A percentile compares a stretch with the other conserved stretches of the same genome.
These are phyloP conservation scores for Setaria viridis DNA, from an alignment of 202 grass and related monocot genomes.

Conservation along the genomic window DNA sequence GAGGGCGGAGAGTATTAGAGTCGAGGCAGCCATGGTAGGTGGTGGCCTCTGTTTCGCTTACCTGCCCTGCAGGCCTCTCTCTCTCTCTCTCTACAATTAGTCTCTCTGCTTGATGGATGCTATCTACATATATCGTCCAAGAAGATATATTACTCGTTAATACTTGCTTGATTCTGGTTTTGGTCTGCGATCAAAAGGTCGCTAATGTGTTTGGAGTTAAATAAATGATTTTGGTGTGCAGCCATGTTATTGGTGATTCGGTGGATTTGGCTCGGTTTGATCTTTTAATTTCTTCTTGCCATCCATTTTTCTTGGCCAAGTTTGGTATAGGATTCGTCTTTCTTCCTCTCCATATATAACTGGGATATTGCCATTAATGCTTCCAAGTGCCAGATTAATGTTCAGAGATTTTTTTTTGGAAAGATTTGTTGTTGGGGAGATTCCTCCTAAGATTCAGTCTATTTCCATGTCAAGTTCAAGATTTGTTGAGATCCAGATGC, in stretches of 20 bases:
- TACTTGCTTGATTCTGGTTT: not conserved
- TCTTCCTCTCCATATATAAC: not conserved
- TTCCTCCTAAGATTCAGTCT: not conserved
- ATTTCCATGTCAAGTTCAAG: not conserved
- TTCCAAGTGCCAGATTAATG: not conserved
- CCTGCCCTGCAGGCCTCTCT: not conserved
- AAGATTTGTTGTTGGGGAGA: no score
- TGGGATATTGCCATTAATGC: no score
- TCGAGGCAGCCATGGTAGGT: constrained; percentile 10
- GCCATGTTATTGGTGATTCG: not conserved
- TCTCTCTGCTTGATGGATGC: not conserved
- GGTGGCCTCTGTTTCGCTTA: not conserved
- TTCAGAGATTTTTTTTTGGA: not conserved
- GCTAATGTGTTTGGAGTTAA: not conserved
- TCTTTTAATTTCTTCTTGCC: not conserved
- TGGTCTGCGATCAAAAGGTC: not conserved
- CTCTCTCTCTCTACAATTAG: not conserved
- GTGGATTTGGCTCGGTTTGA: not conserved
- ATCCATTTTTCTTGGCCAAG: not conserved
- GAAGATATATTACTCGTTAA: not conserved
- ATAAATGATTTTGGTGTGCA: not conserved
- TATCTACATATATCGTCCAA: not conserved
- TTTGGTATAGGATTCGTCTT: not conserved
- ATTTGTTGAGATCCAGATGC: no score
- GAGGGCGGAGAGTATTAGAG: not conserved